phyloP scores from a whole-genome alignment of 306 rosid species.

The Cicer yamashitae region DNA sequence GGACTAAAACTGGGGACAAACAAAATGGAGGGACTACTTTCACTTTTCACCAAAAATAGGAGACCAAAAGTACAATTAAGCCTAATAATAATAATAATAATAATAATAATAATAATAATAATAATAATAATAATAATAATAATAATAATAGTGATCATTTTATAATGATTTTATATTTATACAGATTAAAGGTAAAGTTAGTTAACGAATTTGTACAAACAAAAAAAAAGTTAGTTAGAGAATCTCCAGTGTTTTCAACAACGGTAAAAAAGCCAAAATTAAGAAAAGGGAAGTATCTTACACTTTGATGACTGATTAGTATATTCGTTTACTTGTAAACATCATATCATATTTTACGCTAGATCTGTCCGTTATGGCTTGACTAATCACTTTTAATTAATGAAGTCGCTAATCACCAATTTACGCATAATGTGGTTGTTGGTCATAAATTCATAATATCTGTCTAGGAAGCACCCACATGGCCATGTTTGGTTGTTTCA shows the following conservation, averaged over 20 bases:
- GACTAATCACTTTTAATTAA: constrained; percentile 38
- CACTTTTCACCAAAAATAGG: too few relatives aligned
- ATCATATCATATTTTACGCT: not conserved
- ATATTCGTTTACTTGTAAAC: not conserved
- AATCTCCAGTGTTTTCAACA: constrained; percentile 39
- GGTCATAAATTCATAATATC: constrained; percentile 33
- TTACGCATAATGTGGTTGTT: constrained; percentile 28
- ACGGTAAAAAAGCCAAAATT: constrained; percentile 31
- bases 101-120: too few relatives aligned
- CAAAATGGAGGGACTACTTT: too few relatives aligned
- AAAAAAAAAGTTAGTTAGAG: not conserved
- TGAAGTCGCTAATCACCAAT: constrained; percentile 30
- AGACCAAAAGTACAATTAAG: too few relatives aligned
- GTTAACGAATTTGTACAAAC: too few relatives aligned
- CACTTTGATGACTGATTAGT: not conserved
- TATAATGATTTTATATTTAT: too few relatives aligned
- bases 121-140: too few relatives aligned
- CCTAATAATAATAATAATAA: too few relatives aligned
- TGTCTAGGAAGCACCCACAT: constrained; percentile 47
- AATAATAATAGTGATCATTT: too few relatives aligned
- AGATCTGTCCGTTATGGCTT: constrained; percentile 16
- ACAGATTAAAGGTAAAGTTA: too few relatives aligned
- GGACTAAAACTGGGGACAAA: too few relatives aligned
- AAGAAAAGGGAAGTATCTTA: constrained; percentile 25
- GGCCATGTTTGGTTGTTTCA: constrained; percentile 42